phyloP scores from a whole-genome alignment of 345 rosid species.

The Lepidium africanum region DNA sequence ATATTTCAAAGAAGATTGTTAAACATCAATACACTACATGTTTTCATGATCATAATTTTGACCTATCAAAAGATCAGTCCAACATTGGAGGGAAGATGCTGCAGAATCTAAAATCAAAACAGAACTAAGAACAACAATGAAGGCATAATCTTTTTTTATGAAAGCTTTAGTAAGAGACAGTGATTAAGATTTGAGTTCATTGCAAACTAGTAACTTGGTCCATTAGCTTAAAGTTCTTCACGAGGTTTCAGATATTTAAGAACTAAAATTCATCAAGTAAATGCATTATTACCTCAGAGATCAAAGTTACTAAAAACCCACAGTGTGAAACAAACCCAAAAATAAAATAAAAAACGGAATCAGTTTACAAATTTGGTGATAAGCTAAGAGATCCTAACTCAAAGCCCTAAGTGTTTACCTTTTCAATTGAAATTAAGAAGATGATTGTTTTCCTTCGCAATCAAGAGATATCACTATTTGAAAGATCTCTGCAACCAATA shows the following conservation, averaged over 20 bases:
- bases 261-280: background rate
- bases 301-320: background rate
- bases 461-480: too few relatives aligned
- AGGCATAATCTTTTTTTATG: background rate
- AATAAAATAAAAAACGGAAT: background rate
- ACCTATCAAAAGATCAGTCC: background rate
- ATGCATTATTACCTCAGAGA: background rate
- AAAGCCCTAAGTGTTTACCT: background rate
- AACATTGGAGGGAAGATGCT: background rate
- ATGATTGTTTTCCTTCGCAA: slow-evolving; percentile 54
- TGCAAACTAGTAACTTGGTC: background rate
- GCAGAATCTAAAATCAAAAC: background rate
- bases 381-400: background rate
- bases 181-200: background rate
- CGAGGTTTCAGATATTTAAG: background rate
- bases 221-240: background rate
- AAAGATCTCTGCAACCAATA: too few relatives aligned
- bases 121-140: background rate
- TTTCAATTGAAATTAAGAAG: slow-evolving; percentile 33
- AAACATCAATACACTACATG: too few relatives aligned
- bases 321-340: background rate
- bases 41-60: background rate
- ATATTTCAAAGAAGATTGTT: too few relatives aligned
- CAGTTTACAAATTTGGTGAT: background rate
- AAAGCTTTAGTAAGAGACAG: background rate